Evolutionary conservation across 2,329 filamentous ascomycete species (phyloP).

Genomic region (Colletotrichum shisoi): DNA sequence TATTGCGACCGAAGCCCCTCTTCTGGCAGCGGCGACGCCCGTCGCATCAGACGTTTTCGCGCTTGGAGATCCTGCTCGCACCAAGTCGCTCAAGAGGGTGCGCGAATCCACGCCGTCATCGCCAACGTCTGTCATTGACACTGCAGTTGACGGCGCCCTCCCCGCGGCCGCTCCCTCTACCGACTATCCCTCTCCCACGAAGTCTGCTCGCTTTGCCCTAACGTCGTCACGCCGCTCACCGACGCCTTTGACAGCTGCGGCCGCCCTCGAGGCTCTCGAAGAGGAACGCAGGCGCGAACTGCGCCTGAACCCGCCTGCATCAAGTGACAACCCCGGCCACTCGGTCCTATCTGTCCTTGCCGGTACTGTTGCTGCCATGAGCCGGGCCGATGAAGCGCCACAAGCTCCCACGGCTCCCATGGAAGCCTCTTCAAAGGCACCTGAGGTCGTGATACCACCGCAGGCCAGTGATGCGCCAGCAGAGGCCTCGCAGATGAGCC

Average conservation of each 20-base stretch:
- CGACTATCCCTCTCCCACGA: conserved; percentile 57
- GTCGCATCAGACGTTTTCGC: conserved; percentile 54
- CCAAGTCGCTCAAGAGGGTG: conserved; percentile 54
- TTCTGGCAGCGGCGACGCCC: conserved; percentile 49
- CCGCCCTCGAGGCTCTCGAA: conserved; percentile 61
- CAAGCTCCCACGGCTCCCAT: conserved; percentile 56
- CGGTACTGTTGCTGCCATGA: conserved; percentile 63
- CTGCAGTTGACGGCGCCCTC: conserved; percentile 31
- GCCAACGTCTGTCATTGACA: conserved; percentile 45
- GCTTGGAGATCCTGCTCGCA: conserved; percentile 48
- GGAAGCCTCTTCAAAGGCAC: conserved; percentile 51
- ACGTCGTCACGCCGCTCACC: conserved; percentile 53
- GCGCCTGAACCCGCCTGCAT: conserved; percentile 53
- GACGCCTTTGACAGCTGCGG: conserved; percentile 54
- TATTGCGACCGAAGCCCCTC: conserved; percentile 61
- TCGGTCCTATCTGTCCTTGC: conserved; percentile 63
- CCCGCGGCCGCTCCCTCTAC: conserved; percentile 18
- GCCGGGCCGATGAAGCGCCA: conserved; percentile 64
- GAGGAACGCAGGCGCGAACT: conserved; percentile 58
- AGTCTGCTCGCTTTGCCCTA: conserved; percentile 61
- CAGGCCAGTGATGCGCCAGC: conserved; percentile 48
- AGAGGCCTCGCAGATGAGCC: conserved; percentile 54
- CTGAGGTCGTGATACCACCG: conserved; percentile 42
- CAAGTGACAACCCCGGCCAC: conserved; percentile 64
- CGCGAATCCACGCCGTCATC: conserved; percentile 55